Evolutionary conservation across 2,329 filamentous ascomycete genomes (phyloP), one percentile per base, ranked within the genome.

Genomic region (Colletotrichum sp.): DNA sequence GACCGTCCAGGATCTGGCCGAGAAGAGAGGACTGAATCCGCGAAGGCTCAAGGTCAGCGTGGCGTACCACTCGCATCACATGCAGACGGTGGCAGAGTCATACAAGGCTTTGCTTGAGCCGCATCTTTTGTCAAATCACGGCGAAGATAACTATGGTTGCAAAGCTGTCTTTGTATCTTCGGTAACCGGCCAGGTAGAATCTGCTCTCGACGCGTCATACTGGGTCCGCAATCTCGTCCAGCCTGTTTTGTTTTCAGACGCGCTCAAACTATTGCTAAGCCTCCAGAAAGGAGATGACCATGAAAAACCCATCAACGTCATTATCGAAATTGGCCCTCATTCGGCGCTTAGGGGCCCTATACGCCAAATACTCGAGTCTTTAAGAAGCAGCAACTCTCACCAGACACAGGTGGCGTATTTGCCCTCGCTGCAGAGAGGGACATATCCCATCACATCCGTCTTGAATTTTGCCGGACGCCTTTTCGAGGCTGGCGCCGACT

Each of bases 291-390:
- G 39, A n/a, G 39, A n/a, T 24, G n/a, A 34, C 3, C 24, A 52
- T 24, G 59, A 68, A 16, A 28, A 57, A 6, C 48, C 73, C 66
- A 80, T n/a, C 39, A n/a, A 78, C 81, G 80, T 87, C 10, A 81
- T 88, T 15, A 77, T 90, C 18, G 88, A 90, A 79, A 80, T 90
- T 13, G 88, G 88, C 0, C 88, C 88, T 1, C 88, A 90, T 77
- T 83, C 87, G 7, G 88, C 87, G 3, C 82, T 90, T 3, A 84
- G 87, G 65, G 88, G 88, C 0, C 88, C 88, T 1, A 83, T 89
- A 71, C 87, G 88, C 79, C 87, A 89, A 79, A 88, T 88, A 18
- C 79, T 89, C 26, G 88, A 88, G 75, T 81, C 80, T 1, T 83
- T 87, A 10, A 85, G 86, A 59, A 82, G 83, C 59, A 34, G 39